Evolutionary conservation across 768 basidiomycete species (phyloP), one percentile per base, ranked within the genome.

Genomic region (Sporobolomyces roseus): DNA sequence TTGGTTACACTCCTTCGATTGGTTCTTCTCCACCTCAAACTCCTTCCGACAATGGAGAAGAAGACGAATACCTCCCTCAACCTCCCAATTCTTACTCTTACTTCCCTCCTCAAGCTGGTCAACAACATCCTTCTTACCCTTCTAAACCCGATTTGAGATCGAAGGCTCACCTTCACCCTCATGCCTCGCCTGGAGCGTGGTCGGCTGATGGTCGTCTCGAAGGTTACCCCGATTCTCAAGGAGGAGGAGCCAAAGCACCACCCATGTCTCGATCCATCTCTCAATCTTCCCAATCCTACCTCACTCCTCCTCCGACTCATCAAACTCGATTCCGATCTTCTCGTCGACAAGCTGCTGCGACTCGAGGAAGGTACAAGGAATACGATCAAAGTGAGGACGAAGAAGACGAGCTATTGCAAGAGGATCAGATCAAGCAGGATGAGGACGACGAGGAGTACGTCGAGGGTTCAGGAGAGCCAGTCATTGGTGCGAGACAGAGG

Each of bases 231-330:
- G 49, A 60, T 12, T n/a, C 48, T 19, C 32, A 16, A 23, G 1
- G n/a, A n/a, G n/a, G n/a, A n/a, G n/a, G n/a, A n/a, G n/a, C 23
- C 56, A 5, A 25, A 21, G 27, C 56, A n/a, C 30, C 64, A 12
- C 29, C 49, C 29, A 59, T 65, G 64, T 9, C 50, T 12, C 55
- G 64, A 14, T n/a, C 64, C 14, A 25, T 65, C 49, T 59, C 56
- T 25, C 49, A 65, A 48, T 30, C 35, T 29, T 38, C 45, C n/a
- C 55, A 60, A 27, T 46, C 41, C 2, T 70, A 65, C 60, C 30
- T 58, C 32, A 70, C 68, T 1, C 68, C 63, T 38, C 68, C 68
- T 29, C n/a, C 59, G 21, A 64, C 59, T 2, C 51, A 55, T 36
- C n/a, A 60, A n/a, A 25, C 48, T 10, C 64, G 64, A 13, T 43